A percentile compares a stretch with the other conserved stretches of the same genome.
Evolutionary conservation across 1,284 basidiomycete species (phyloP).

Genomic region (Vanrija sp.): DNA sequence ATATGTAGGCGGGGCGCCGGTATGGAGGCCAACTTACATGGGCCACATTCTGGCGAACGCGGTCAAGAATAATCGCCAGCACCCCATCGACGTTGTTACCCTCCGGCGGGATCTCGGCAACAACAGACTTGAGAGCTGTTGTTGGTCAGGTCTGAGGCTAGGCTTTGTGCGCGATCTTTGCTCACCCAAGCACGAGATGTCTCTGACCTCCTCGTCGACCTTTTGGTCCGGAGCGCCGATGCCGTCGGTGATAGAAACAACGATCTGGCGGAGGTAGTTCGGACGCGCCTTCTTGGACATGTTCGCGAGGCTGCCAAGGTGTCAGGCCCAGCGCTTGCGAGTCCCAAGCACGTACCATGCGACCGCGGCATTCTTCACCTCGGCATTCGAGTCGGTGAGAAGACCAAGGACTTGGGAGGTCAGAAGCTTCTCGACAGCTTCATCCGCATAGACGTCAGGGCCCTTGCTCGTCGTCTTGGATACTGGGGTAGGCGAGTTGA

Average conservation of each 20-base stretch:
- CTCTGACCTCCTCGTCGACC: conserved; percentile 54
- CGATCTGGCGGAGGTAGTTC: conserved; percentile 76
- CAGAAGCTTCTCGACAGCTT: conserved; percentile 72
- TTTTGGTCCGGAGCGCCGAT: conserved; percentile 21
- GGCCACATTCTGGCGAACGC: conserved; percentile 62
- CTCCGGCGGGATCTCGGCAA: conserved; percentile 61
- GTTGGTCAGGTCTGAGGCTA: not conserved
- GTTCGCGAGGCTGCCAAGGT: conserved; percentile 24
- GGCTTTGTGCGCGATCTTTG: not conserved
- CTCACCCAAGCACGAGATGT: conserved; percentile 87
- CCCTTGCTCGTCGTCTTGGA: not conserved
- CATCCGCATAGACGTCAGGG: conserved; percentile 58
- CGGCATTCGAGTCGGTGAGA: conserved; percentile 89
- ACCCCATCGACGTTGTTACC: not conserved
- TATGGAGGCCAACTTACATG: not conserved
- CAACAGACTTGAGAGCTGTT: conserved; percentile 87
- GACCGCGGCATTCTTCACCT: conserved; percentile 96
- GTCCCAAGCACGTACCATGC: conserved; percentile 65
- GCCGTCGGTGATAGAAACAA: conserved; percentile 58
- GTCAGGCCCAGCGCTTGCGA: not conserved
- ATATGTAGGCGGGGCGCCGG: not conserved
- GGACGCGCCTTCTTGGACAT: conserved; percentile 35
- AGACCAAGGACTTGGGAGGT: conserved; percentile 74
- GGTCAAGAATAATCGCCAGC: conserved; percentile 4
- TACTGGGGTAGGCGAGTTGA: conserved; percentile 41